Evolutionary conservation across 306 rosid genomes (phyloP).

Genomic region (Astragalus glycyphyllos): DNA sequence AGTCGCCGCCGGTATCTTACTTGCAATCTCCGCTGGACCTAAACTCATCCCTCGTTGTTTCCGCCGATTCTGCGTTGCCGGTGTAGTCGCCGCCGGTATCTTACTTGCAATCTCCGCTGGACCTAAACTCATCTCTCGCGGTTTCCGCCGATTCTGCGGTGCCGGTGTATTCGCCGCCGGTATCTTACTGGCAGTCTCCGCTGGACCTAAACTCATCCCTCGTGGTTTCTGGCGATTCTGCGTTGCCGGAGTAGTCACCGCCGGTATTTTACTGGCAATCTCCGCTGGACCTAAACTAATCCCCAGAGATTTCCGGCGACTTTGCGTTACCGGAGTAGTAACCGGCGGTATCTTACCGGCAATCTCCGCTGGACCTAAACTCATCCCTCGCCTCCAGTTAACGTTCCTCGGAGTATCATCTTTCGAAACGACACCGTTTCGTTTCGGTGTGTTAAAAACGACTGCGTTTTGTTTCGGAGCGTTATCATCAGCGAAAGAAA

Average conservation of each 20-base stretch:
- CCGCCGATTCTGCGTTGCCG: conserved; percentile 66
- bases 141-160: too few relatives aligned
- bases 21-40: too few relatives aligned
- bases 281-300: too few relatives aligned
- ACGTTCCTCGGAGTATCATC: conserved; percentile 43
- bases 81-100: conserved; percentile 39
- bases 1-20: too few relatives aligned
- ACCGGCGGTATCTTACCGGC: background rate
- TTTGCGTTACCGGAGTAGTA: too few relatives aligned
- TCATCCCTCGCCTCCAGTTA: conserved; percentile 58
- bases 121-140: background rate
- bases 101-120: conserved; percentile 23
- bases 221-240: background rate
- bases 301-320: too few relatives aligned
- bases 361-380: conserved; percentile 80
- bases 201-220: conserved; percentile 82
- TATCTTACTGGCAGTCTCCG: conserved; percentile 50
- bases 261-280: too few relatives aligned
- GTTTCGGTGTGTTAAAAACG: conserved; percentile 27
- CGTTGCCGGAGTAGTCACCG: too few relatives aligned
- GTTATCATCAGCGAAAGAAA: background rate
- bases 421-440: conserved; percentile 28
- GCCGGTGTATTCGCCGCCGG: too few relatives aligned
- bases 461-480: conserved; percentile 13
- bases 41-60: too few relatives aligned